phyloP scores from a whole-genome alignment of 2,329 filamentous ascomycete species.

The Alternaria solani region DNA sequence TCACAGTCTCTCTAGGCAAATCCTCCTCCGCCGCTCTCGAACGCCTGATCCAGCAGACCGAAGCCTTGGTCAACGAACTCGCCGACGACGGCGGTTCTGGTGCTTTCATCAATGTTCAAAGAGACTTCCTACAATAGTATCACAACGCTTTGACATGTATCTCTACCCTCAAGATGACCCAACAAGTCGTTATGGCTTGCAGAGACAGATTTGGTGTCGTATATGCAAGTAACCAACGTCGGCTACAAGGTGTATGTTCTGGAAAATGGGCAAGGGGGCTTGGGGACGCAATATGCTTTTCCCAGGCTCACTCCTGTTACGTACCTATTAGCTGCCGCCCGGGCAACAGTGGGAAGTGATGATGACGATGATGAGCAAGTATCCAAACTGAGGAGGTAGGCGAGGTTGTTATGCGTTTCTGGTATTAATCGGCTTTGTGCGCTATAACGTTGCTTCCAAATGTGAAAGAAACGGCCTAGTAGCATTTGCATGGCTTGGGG shows the following conservation, averaged over 20 bases:
- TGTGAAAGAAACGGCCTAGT: neutral
- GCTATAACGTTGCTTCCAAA: neutral
- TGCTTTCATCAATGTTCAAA: constrained; percentile 76
- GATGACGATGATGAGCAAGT: neutral
- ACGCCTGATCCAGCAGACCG: constrained; percentile 84
- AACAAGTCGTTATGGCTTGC: neutral
- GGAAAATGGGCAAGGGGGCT: constrained; percentile 6
- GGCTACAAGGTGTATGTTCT: neutral
- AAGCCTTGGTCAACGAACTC: constrained; percentile 82
- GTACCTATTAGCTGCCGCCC: neutral
- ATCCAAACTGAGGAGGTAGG: neutral
- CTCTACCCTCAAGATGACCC: neutral
- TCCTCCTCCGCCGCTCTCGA: constrained; percentile 87
- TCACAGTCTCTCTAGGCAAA: constrained; percentile 84
- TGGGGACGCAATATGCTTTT: neutral
- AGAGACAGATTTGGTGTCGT: neutral
- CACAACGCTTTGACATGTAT: neutral
- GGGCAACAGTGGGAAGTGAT: neutral
- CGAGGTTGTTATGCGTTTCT: neutral
- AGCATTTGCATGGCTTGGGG: neutral
- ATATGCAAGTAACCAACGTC: neutral
- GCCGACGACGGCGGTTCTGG: constrained; percentile 80
- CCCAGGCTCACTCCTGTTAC: neutral
- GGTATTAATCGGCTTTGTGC: neutral
- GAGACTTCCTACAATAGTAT: constrained; percentile 44